phyloP scores from a whole-genome alignment of 1,139 yeast species.

The Diutina mesorugosa region DNA sequence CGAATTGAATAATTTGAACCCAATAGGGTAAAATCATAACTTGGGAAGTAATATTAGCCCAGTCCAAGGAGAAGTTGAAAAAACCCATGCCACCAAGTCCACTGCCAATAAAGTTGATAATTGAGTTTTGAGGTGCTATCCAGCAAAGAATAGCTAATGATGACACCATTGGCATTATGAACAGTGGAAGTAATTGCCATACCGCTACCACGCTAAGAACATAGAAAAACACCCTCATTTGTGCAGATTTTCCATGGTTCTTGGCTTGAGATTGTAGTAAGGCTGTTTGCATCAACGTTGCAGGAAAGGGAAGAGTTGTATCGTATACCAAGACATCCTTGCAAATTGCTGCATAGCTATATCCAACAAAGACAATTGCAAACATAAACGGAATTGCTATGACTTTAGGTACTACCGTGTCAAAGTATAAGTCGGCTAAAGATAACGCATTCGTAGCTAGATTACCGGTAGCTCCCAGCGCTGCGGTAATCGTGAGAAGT shows the following conservation, averaged over 20 bases:
- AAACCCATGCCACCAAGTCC: slow-evolving; percentile 35
- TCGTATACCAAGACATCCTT: slow-evolving; percentile 27
- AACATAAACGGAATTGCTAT: slow-evolving; percentile 29
- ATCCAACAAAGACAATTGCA: slow-evolving; percentile 34
- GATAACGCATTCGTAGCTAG: slow-evolving; percentile 29
- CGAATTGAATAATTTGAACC: slow-evolving; percentile 29
- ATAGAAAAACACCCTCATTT: slow-evolving; percentile 11
- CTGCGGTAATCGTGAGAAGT: slow-evolving; percentile 30
- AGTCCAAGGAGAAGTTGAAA: slow-evolving; percentile 27
- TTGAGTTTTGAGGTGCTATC: slow-evolving; percentile 25
- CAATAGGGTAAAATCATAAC: slow-evolving; percentile 34
- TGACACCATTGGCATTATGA: slow-evolving; percentile 25
- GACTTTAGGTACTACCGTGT: slow-evolving; percentile 15
- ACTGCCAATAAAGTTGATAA: slow-evolving; percentile 26
- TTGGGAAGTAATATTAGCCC: slow-evolving; percentile 32
- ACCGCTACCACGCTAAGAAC: slow-evolving; percentile 5
- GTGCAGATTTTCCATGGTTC: slow-evolving; percentile 1
- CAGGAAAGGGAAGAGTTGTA: slow-evolving; percentile 32
- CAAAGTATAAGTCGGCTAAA: slow-evolving; percentile 26
- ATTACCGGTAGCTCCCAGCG: slow-evolving; percentile 34
- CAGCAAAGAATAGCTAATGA: slow-evolving; percentile 31
- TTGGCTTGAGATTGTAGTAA: slow-evolving; percentile 17
- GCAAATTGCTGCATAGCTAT: slow-evolving; percentile 33
- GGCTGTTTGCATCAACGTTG: slow-evolving; percentile 34
- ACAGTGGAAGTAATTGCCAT: slow-evolving; percentile 30